Base-by-base conservation (phyloP, 2,329 filamentous ascomycete species). In the Xylariaceae sp. region DNA sequence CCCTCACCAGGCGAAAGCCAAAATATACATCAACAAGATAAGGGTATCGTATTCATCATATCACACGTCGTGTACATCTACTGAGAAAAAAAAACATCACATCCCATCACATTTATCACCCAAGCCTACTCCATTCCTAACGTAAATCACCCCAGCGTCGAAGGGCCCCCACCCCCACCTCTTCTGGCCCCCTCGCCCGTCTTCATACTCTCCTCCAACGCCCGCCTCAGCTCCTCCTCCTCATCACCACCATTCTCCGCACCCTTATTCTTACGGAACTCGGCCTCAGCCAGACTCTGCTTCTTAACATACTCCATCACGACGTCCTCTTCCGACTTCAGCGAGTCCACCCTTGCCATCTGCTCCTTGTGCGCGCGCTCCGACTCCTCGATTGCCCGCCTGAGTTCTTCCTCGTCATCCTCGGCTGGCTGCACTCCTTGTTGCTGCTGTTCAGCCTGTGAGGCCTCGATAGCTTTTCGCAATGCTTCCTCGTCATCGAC, bases 281-380 rank as follows among this genome's bases (percentile, higher is more conserved):
- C 72, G 50, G 82, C 81, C 63, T 91, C 87, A 1, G 77, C 72
- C 32, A 88, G 58, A 60, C 84, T 89, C 66, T 89, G 84, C 67
- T 81, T 85, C 71, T 84, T 86, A 31, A 89, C 74, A 61, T 87
- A 89, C 54, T 89, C 84, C 58, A 90, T 62, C 8, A 89, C 78
- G 43, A 85, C 79, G 42, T 88, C 78, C 57, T 90, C 85, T 56
- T 89, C 85, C 0, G 72, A 77, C 55, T 64, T 71, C 40, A 66
- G 60, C 29, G 59, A 64, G 36, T 62, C 60, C 28, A 69, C 63
- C 3, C 67, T 64, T 33, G 65, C 62, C 49, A 71, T 53, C 39
- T 74, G 62, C 26, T 69, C 61, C 39, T 63, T 61, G 18, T 76
- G 71, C 11, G 64, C 67, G 7, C 64, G 62, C 50, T 69, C 66